phyloP scores from a whole-genome alignment of 495 filamentous ascomycete species.

The Trichoderma reesei region DNA sequence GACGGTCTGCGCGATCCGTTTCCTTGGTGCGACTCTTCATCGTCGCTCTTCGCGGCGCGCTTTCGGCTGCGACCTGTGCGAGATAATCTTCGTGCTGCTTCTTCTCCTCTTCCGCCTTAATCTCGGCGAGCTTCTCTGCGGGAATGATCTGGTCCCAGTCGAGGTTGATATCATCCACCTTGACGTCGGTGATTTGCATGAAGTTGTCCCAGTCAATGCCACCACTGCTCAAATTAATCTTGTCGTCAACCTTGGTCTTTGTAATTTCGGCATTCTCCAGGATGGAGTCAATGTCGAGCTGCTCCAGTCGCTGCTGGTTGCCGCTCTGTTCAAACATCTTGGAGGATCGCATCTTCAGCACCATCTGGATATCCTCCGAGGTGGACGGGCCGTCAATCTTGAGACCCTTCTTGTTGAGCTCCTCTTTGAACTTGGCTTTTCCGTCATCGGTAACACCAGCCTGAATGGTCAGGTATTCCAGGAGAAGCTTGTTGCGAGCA shows the following conservation, averaged over 20 bases:
- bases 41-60: constrained; percentile 68
- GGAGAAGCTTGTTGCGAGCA: constrained; percentile 92
- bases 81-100: constrained; percentile 77
- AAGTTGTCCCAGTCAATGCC: constrained; percentile 93
- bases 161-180: constrained; percentile 68
- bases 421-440: constrained; percentile 53
- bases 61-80: constrained; percentile 72
- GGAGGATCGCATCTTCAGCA: constrained; percentile 85
- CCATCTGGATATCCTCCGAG: constrained; percentile 82
- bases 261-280: constrained; percentile 93
- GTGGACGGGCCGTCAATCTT: constrained; percentile 66
- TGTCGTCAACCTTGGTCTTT: constrained; percentile 73
- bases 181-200: constrained; percentile 87
- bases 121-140: constrained; percentile 74
- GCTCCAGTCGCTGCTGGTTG: constrained; percentile 92
- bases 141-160: constrained; percentile 98
- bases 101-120: constrained; percentile 81
- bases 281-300: constrained; percentile 96
- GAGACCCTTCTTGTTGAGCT: constrained; percentile 43
- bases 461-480: constrained; percentile 98
- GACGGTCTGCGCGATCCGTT: constrained; percentile 72
- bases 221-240: constrained; percentile 51
- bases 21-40: constrained; percentile 42
- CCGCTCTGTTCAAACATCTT: constrained; percentile 96
- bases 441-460: constrained; percentile 91